Evolutionary conservation across 208 protist genomes (phyloP), one percentile per base, ranked within the genome.

Genomic region (Endotrypanum monterogeii): DNA sequence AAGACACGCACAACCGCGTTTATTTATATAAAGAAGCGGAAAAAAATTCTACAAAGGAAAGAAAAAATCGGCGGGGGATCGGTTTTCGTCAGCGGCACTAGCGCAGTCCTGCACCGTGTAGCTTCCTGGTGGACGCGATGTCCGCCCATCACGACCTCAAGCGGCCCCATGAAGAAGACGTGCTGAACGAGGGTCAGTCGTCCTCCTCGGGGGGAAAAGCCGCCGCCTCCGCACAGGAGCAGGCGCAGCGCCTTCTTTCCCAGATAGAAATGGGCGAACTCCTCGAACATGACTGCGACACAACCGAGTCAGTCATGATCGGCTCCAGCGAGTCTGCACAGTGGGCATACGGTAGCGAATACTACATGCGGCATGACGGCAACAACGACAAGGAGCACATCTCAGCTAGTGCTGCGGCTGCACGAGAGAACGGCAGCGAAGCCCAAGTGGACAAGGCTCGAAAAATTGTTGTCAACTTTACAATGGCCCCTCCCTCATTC

Each of bases 341-440:
- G 61, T 79, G 81, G 71, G 89, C 87, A 20, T 94, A 92, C 80
- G 88, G 90, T 25, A 80, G 85, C 20, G 78, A 76, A 25, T 94
- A 92, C 81, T 94, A 90, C 57, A 78, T 92, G 20, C 73, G 79
- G 20, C 72, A 85, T n/a, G 51, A 82, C 48, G 74, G 74, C 52
- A 39, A 79, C 37, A 83, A 86, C n/a, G 61, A 77, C 51, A 50
- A 58, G 35, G 52, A n/a, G 23, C 68, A 44, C 52, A 12, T 8
- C 20, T 25, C 7, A 25, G 46, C 48, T 44, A 51, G 25, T 18
- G 25, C 65, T 2, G 18, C 65, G 30, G 25, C 41, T 11, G 39
- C 41, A 54, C 46, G 18, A 37, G 44, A 69, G 44, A 30, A n/a
- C 30, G 28, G n/a, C 48, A 44, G 48, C 32, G 66, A 55, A 62